phyloP scores from a whole-genome alignment of 2,329 filamentous ascomycete species.

The Rosellinia necatrix region DNA sequence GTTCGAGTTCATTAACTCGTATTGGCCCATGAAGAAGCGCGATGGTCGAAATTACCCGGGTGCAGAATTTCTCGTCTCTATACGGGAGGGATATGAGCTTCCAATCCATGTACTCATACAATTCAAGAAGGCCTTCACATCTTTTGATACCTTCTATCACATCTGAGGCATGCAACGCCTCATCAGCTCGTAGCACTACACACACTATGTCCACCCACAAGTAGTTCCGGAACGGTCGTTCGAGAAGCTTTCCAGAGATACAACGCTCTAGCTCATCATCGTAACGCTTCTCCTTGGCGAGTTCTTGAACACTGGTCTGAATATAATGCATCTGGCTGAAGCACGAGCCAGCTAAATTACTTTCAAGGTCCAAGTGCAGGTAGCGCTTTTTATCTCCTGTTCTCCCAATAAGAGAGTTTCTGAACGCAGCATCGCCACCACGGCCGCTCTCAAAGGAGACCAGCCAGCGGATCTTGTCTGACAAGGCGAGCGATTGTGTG shows the following conservation, averaged over 20 bases:
- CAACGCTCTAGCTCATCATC: background rate
- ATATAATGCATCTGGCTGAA: background rate
- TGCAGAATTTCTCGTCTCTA: background rate
- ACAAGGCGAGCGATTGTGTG: background rate
- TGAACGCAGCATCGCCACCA: background rate
- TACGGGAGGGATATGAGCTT: background rate
- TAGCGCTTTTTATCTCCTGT: background rate
- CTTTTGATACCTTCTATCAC: background rate
- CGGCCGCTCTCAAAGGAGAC: background rate
- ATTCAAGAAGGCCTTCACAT: background rate
- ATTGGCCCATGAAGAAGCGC: background rate
- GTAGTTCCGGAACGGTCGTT: background rate
- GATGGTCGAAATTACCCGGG: background rate
- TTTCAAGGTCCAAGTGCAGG: background rate
- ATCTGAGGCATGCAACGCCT: background rate
- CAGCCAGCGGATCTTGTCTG: background rate
- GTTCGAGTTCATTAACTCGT: background rate
- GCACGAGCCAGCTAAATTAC: background rate
- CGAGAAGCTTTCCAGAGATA: background rate
- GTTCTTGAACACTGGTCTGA: background rate
- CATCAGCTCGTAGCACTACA: background rate
- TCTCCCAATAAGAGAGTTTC: background rate
- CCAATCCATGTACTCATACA: background rate
- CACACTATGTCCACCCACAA: constrained; percentile 1
- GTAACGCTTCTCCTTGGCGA: background rate